Evolutionary conservation across 129 eudicot species (phyloP), one percentile per base, ranked within the genome.

Genomic region (Lactuca sativa): DNA sequence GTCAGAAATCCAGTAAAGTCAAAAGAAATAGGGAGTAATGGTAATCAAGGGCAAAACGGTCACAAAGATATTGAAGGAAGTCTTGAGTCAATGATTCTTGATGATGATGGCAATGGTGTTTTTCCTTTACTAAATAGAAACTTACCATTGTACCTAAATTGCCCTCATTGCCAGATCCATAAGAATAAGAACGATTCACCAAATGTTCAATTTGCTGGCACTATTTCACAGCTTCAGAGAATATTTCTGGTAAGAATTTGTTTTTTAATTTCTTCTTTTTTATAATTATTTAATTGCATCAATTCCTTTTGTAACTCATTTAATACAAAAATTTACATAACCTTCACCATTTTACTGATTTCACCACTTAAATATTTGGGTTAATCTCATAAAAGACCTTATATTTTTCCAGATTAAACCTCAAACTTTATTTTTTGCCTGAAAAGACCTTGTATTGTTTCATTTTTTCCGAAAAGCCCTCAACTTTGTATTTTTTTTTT

Each of bases 141-240:
- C 64, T 63, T 93, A 59, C 98, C 98, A 7, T 49, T 93, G 69
- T 93, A 84, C 70, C 73, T 93, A 79, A 82, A 85, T 69, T 93
- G 98, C 64, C 95, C 92, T 7, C 91, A 89, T 70, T 93, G 98
- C 76, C 78, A 67, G 73, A 69, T 78, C 71, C 74, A 82, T 4
- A 83, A 79, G 74, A 78, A 61, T 61, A 92, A 84, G 81, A 84
- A 80, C 41, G 91, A 93, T 61, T 56, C 72, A 15, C 79, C 89
- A 48, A 83, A 75, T 56, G 66, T 41, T 65, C 85, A 87, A 72
- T 89, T 76, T 81, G 92, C 96, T 17, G 81, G 95, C 74, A 66
- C 86, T 5, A 78, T 86, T 63, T 93, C 98, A 53, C 98, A 93
- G 85, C 95, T 93, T 58, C 96, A 85, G 71, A 85, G 98, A 77